These are phyloP conservation scores for Suillus clintonianus DNA, from an alignment of 768 basidiomycete genomes.

Conservation along the genomic window DNA sequence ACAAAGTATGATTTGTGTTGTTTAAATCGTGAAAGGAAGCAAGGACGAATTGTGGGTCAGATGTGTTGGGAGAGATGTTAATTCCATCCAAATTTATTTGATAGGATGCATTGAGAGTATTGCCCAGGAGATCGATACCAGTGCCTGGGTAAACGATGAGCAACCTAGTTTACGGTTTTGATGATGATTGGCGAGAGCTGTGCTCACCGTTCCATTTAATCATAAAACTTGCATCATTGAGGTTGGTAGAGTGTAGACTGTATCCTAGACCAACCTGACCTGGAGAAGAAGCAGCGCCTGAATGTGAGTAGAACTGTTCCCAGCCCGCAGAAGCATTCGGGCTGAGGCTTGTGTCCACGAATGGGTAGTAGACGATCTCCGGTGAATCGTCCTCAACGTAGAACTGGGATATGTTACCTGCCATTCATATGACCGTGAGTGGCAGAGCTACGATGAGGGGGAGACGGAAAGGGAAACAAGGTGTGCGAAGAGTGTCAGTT, in stretches of 20 bases:
- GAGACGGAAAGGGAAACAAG: constrained; percentile 4
- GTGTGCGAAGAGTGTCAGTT: constrained; percentile 9
- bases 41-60: constrained; percentile 42
- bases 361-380: constrained; percentile 58
- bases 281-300: constrained; percentile 46
- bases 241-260: constrained; percentile 64
- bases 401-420: constrained; percentile 35
- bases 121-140: constrained; percentile 61
- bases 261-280: constrained; percentile 55
- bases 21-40: constrained; percentile 48
- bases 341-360: constrained; percentile 53
- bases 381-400: constrained; percentile 70
- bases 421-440: constrained; percentile 30
- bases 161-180: not conserved
- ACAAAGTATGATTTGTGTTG: constrained; percentile 54
- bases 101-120: constrained; percentile 46
- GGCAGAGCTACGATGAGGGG: constrained; percentile 36
- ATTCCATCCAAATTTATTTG: constrained; percentile 54
- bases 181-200: constrained; percentile 1
- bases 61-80: constrained; percentile 22
- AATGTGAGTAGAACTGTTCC: constrained; percentile 60
- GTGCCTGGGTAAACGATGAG: constrained; percentile 47
- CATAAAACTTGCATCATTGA: constrained; percentile 54
- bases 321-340: constrained; percentile 59
- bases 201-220: constrained; percentile 65